Evolutionary conservation across 169 alveolate species (phyloP).

Genomic region (Ichthyophthirius multifiliis): DNA sequence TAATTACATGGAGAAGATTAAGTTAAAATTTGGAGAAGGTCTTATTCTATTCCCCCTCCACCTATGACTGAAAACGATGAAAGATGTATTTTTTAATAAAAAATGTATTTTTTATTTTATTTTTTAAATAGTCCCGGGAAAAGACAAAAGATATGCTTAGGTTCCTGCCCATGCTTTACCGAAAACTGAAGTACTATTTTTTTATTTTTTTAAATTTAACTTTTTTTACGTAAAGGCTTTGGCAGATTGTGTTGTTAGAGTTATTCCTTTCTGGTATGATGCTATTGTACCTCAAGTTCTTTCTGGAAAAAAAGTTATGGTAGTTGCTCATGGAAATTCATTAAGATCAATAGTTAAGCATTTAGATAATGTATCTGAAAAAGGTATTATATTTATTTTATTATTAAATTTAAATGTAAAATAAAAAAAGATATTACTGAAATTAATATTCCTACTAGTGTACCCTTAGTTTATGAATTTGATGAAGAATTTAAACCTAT

Average conservation of each 20-base stretch:
- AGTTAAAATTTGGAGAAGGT: conserved; percentile 96
- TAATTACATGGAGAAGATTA: conserved; percentile 95
- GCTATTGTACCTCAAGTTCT: conserved; percentile 91
- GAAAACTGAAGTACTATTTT: conserved; percentile 80
- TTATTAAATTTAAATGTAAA: neutral
- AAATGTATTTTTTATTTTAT: neutral
- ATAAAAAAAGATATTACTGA: conserved; percentile 81
- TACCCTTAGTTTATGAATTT: conserved; percentile 95
- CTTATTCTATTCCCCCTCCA: conserved; percentile 98
- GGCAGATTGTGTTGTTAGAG: conserved; percentile 94
- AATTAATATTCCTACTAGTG: conserved; percentile 97
- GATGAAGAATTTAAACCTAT: conserved; percentile 88
- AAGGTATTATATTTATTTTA: conserved; percentile 22
- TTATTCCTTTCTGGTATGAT: conserved; percentile 95
- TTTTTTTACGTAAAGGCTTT: conserved; percentile 87
- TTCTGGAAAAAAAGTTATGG: conserved; percentile 91
- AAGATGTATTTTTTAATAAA: conserved; percentile 50
- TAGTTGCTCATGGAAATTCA: conserved; percentile 99
- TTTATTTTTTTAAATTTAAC: neutral
- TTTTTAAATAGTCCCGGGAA: conserved; percentile 78
- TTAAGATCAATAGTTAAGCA: conserved; percentile 95
- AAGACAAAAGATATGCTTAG: conserved; percentile 82
- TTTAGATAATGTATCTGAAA: conserved; percentile 92
- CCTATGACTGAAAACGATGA: conserved; percentile 86
- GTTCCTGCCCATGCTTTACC: conserved; percentile 93